Conservation (phyloP, 1,139 yeast genomes). For the Debaryomyces subglobosus region DNA sequence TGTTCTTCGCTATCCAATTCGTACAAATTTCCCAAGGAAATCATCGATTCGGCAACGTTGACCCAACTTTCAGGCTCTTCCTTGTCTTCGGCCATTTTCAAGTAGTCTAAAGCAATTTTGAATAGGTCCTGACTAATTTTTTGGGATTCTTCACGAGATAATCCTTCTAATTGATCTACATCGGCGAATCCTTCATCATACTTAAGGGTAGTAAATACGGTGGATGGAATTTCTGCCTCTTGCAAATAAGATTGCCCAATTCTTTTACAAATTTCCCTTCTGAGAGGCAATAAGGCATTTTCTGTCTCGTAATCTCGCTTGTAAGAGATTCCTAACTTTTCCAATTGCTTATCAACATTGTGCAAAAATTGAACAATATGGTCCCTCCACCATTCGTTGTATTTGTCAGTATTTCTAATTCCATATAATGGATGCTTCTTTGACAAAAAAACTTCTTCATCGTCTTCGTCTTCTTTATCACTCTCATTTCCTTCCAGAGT, state of each 20-base stretch:
- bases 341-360: constrained; percentile 30
- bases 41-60: constrained; percentile 80
- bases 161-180: constrained; percentile 40
- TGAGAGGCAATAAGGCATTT: constrained; percentile 22
- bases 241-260: constrained; percentile 65
- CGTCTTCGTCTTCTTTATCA: constrained; percentile 28
- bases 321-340: constrained; percentile 12
- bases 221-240: constrained; percentile 64
- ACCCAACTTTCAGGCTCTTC: constrained; percentile 85
- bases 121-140: constrained; percentile 53
- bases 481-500: constrained; percentile 46
- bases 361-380: constrained; percentile 50
- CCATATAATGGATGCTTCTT: constrained; percentile 57
- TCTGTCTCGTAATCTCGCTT: constrained; percentile 13
- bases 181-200: constrained; percentile 60
- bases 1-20: constrained; percentile 69
- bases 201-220: constrained; percentile 55
- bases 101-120: constrained; percentile 57
- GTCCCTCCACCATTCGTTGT: constrained; percentile 59
- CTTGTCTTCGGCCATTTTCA: constrained; percentile 62
- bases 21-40: constrained; percentile 73
- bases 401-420: constrained; percentile 39
- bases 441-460: constrained; percentile 37
- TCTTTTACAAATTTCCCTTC: constrained; percentile 45
- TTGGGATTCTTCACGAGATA: constrained; percentile 48